These are phyloP conservation scores for Liriodendron chinense DNA, from an alignment of 164 flowering plant species.

Conservation along the genomic window DNA sequence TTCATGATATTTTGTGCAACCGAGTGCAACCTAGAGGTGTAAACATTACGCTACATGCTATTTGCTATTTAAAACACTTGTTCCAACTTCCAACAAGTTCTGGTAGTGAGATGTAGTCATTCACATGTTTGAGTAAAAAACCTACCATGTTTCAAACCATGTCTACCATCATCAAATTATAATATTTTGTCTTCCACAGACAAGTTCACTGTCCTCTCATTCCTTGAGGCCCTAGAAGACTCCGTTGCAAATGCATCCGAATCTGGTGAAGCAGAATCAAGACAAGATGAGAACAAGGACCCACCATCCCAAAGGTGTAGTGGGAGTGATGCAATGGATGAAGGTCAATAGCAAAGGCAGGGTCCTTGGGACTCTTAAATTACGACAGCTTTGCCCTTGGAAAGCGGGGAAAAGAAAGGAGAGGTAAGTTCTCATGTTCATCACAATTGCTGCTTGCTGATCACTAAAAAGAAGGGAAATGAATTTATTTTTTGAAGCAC, in stretches of 20 bases:
- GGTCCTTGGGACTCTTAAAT: background rate
- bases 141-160: background rate
- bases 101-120: too few species aligned
- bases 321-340: constrained; percentile 71
- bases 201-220: constrained; percentile 78
- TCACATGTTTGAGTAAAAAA: too few species aligned
- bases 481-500: too few species aligned
- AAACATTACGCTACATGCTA: too few species aligned
- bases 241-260: constrained; percentile 49
- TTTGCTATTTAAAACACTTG: too few species aligned
- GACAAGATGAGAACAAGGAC: constrained; percentile 44
- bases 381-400: background rate
- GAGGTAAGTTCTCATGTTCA: background rate
- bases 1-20: too few species aligned
- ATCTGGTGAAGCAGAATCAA: constrained; percentile 32
- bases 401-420: background rate
- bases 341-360: constrained; percentile 34
- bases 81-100: too few species aligned
- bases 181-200: constrained; percentile 42
- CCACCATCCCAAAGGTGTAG: constrained; percentile 37
- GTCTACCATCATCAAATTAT: background rate
- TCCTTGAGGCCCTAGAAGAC: constrained; percentile 95
- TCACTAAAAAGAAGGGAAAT: background rate
- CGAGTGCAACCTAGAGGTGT: too few species aligned
- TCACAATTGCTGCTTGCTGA: constrained; percentile 1